These are phyloP conservation scores for Pelargonium exstipulatum DNA, from an alignment of 441 rosid genomes.

Conservation along the genomic window DNA sequence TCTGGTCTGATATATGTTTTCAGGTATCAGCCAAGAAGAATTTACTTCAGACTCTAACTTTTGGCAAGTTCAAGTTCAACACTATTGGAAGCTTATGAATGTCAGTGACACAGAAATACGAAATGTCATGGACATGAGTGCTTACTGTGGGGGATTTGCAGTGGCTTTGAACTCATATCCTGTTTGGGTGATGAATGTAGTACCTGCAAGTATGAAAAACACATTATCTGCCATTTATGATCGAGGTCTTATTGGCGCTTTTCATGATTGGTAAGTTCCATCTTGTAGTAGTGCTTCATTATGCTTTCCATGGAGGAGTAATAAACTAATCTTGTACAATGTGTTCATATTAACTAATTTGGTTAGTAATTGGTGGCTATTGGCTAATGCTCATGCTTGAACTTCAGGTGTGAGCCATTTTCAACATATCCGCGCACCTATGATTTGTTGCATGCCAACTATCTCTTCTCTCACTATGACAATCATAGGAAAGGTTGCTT, in stretches of 20 bases:
- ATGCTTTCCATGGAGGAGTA: conserved; percentile 8
- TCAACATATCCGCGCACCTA: conserved; percentile 92
- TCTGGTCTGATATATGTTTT: conserved; percentile 7
- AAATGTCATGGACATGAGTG: conserved; percentile 92
- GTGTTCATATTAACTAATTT: neutral
- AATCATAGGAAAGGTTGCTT: conserved; percentile 54
- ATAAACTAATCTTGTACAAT: neutral
- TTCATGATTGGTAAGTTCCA: conserved; percentile 77
- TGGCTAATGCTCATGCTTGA: conserved; percentile 6
- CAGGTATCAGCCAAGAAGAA: conserved; percentile 64
- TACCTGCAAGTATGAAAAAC: conserved; percentile 59
- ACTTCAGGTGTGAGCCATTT: conserved; percentile 81
- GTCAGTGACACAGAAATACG: conserved; percentile 48
- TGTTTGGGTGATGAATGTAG: conserved; percentile 89
- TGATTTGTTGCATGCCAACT: conserved; percentile 71
- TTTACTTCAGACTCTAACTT: conserved; percentile 42
- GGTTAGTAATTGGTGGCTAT: neutral
- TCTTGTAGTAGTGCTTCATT: conserved; percentile 15
- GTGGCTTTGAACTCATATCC: conserved; percentile 58
- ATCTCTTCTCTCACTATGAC: conserved; percentile 56
- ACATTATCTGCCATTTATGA: conserved; percentile 69
- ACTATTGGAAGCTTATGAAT: conserved; percentile 66
- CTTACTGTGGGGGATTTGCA: conserved; percentile 78
- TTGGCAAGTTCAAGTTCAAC: conserved; percentile 68
- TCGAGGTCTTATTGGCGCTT: conserved; percentile 74